Conservation (phyloP, 768 basidiomycete species). For the Boletellus ananas region DNA sequence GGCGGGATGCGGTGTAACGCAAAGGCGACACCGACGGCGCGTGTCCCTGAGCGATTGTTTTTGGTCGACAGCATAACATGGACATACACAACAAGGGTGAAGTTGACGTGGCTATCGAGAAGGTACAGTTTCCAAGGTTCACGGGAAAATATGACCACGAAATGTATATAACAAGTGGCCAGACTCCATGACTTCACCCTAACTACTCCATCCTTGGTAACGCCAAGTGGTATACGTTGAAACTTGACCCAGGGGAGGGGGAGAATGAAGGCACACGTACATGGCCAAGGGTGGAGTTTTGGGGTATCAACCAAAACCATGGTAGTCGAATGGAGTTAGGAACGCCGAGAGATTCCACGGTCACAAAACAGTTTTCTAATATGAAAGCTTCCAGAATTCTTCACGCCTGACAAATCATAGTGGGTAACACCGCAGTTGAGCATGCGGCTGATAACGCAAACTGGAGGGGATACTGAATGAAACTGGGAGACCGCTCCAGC, state of each 20-base stretch:
- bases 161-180: neutral
- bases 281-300: slow-evolving; percentile 4
- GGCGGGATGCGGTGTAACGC: no score
- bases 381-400: slow-evolving; percentile 2
- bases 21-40: neutral
- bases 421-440: slow-evolving; percentile 1
- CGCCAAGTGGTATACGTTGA: neutral
- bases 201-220: neutral
- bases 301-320: neutral
- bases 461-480: neutral
- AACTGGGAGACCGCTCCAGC: neutral
- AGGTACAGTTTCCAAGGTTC: neutral
- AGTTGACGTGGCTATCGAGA: neutral
- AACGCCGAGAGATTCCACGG: slow-evolving; percentile 5
- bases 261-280: neutral
- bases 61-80: neutral
- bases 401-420: slow-evolving; percentile 1
- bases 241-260: neutral
- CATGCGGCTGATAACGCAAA: neutral
- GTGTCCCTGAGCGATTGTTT: neutral
- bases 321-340: neutral
- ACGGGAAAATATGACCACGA: neutral
- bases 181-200: no score
- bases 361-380: slow-evolving; percentile 1
- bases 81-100: neutral